Percentiles rank a stretch among this genome's conserved stretches.
Conservation (phyloP, 225 moss, liverwort and hornwort species). For the Anthoceros angustus region DNA sequence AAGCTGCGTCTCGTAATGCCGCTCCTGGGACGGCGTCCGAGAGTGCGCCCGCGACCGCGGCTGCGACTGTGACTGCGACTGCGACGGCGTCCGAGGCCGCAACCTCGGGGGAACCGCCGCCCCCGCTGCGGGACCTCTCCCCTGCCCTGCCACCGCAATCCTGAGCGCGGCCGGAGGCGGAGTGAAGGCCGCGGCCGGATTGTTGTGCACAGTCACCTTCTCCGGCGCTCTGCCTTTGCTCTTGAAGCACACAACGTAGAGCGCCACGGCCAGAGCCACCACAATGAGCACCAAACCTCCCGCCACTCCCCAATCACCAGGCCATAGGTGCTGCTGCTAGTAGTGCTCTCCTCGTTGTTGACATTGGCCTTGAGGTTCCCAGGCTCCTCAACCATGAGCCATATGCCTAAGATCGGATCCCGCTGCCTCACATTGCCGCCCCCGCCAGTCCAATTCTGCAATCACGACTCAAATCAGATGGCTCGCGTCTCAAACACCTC, state of each 20-base stretch:
- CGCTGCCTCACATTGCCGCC: too few species aligned
- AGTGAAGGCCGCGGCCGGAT: not conserved
- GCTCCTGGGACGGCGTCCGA: not conserved
- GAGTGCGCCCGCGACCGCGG: not conserved
- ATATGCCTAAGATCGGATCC: too few species aligned
- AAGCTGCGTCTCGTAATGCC: not conserved
- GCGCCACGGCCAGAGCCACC: not conserved
- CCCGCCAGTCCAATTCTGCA: too few species aligned
- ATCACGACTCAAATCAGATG: too few species aligned
- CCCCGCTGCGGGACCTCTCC: too few species aligned
- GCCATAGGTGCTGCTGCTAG: not conserved
- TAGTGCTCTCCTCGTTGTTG: not conserved
- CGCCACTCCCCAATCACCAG: not conserved
- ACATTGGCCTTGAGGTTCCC: not conserved
- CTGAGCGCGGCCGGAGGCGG: too few species aligned
- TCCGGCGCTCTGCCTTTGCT: not conserved
- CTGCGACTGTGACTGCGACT: too few species aligned
- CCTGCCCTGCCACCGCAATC: too few species aligned
- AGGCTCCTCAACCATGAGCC: too few species aligned
- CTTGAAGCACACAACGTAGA: slow-evolving; percentile 1
- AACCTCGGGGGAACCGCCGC: too few species aligned
- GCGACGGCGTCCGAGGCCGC: too few species aligned
- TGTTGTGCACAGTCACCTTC: not conserved
- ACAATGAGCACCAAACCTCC: not conserved
- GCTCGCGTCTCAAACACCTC: too few species aligned